Evolutionary conservation across 768 basidiomycete species (phyloP).

Genomic region (Solioccasus polychromus): DNA sequence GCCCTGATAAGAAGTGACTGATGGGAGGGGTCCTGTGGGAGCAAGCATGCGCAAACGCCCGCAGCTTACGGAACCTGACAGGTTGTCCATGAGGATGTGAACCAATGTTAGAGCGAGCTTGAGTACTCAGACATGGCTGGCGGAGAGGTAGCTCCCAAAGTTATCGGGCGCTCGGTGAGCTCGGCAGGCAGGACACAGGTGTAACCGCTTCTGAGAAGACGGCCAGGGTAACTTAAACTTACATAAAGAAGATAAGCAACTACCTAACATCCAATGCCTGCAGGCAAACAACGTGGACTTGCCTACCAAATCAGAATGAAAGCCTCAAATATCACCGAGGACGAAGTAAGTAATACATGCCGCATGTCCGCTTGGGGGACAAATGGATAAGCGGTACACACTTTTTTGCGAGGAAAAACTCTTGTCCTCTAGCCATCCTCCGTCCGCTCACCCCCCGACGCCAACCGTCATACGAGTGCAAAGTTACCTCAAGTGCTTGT

Average conservation of each 20-base stretch:
- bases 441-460: constrained; percentile 20
- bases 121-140: not conserved
- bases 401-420: constrained; percentile 44
- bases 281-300: constrained; percentile 74
- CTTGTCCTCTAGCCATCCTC: constrained; percentile 23
- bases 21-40: constrained; percentile 41
- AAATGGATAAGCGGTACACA: constrained; percentile 54
- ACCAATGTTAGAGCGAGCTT: not conserved
- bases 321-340: constrained; percentile 40
- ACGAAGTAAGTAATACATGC: constrained; percentile 31
- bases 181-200: not conserved
- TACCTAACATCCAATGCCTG: constrained; percentile 53
- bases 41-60: constrained; percentile 9
- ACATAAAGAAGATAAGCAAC: constrained; percentile 45
- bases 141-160: no score
- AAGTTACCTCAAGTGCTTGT: constrained; percentile 24
- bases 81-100: not conserved
- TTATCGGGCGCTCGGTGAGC: no score
- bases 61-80: constrained; percentile 11
- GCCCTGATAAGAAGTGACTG: constrained; percentile 51
- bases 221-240: constrained; percentile 23
- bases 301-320: constrained; percentile 49
- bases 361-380: constrained; percentile 35
- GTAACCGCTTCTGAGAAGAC: constrained; percentile 8
- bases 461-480: constrained; percentile 27